Percentiles rank a stretch among this genome's conserved stretches.
These are phyloP conservation scores for Colletotrichum cereale DNA, from an alignment of 2,329 filamentous ascomycete species.

Conservation along the genomic window DNA sequence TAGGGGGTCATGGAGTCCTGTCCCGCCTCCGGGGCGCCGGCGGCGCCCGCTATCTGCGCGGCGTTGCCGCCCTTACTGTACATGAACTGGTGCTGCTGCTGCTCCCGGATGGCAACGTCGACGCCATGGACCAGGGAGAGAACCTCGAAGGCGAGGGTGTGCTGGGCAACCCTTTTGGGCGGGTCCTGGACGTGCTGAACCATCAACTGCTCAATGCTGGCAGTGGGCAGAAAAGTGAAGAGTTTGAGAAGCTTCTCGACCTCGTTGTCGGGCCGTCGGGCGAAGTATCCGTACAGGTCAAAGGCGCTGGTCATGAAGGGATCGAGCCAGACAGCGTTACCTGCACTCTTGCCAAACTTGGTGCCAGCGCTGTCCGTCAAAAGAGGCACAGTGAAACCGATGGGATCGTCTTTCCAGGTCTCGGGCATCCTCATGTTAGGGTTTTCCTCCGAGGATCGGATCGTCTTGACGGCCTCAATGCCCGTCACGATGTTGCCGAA, in stretches of 20 bases:
- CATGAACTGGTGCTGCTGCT: conserved; percentile 64
- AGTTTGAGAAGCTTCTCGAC: conserved; percentile 86
- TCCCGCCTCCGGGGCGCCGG: conserved; percentile 27
- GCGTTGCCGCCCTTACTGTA: conserved; percentile 53
- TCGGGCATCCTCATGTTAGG: conserved; percentile 54
- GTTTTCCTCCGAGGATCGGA: conserved; percentile 70
- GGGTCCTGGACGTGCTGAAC: conserved; percentile 75
- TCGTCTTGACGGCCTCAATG: conserved; percentile 84
- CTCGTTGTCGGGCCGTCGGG: conserved; percentile 84
- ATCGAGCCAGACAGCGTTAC: conserved; percentile 95
- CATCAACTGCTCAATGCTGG: conserved; percentile 77
- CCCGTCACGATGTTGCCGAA: conserved; percentile 96
- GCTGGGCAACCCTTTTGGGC: conserved; percentile 82
- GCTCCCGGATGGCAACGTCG: conserved; percentile 72
- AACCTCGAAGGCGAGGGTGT: conserved; percentile 85
- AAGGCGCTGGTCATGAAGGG: conserved; percentile 82
- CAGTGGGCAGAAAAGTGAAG: conserved; percentile 87
- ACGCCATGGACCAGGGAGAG: conserved; percentile 82
- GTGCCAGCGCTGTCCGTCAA: conserved; percentile 86
- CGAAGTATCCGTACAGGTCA: conserved; percentile 92
- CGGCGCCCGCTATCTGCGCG: conserved; percentile 2
- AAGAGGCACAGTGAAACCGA: conserved; percentile 92
- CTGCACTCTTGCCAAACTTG: conserved; percentile 95
- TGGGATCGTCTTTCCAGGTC: conserved; percentile 67
- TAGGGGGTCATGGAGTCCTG: conserved; percentile 33